These are phyloP conservation scores for Candida khao-thaluensis DNA, from an alignment of 805 yeast genomes.

Conservation along the genomic window DNA sequence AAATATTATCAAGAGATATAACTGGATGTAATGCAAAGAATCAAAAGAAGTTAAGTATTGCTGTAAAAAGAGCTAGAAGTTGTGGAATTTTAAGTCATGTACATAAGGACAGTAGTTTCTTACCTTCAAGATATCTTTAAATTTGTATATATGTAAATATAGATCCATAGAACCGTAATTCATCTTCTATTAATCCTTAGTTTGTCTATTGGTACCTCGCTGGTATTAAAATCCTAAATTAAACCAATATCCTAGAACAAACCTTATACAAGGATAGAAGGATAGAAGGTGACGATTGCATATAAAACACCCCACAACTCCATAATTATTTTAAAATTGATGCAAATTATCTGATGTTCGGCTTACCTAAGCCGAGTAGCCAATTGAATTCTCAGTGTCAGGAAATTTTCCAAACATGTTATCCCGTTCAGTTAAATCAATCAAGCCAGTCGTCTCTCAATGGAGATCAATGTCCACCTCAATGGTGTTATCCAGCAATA, in stretches of 20 bases:
- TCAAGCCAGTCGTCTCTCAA: constrained; percentile 10
- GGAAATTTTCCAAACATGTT: constrained; percentile 12
- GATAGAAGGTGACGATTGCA: no score
- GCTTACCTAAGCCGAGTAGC: constrained; percentile 5
- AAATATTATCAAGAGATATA: constrained; percentile 67
- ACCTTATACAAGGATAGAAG: no score
- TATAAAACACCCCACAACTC: neutral
- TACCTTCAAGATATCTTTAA: constrained; percentile 35
- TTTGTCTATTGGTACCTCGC: no score
- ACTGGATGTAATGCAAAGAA: constrained; percentile 66
- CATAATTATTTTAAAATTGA: neutral
- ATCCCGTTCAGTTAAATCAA: constrained; percentile 18
- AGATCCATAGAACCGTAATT: no score
- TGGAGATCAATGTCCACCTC: constrained; percentile 30
- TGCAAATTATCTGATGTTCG: neutral
- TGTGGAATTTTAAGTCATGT: constrained; percentile 76
- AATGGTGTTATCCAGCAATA: constrained; percentile 20
- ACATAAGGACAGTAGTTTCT: constrained; percentile 56
- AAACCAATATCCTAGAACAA: no score
- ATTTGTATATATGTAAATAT: neutral
- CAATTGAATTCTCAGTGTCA: constrained; percentile 6
- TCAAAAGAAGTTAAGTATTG: constrained; percentile 71
- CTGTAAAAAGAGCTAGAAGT: constrained; percentile 76
- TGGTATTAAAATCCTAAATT: neutral
- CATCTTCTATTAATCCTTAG: neutral